These are phyloP conservation scores for Geotrichum bryndzae DNA, from an alignment of 1,139 yeast genomes.

Conservation along the genomic window DNA sequence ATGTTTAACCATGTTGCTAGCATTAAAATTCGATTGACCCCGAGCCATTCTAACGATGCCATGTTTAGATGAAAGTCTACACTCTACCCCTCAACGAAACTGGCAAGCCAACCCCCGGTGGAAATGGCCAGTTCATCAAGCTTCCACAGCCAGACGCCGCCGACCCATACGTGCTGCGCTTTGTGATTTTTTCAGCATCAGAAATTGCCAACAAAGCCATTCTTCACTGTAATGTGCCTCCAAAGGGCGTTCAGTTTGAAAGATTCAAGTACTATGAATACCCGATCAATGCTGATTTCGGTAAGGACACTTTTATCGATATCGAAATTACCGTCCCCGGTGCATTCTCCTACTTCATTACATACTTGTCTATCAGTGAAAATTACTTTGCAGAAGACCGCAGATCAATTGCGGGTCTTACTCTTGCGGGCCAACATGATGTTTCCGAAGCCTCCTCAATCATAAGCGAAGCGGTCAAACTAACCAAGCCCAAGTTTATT, in stretches of 20 bases:
- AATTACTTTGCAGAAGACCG: constrained; percentile 18
- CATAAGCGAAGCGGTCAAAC: neutral
- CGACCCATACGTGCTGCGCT: constrained; percentile 46
- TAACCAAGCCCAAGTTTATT: neutral
- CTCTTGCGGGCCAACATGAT: neutral
- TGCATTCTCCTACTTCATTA: constrained; percentile 51
- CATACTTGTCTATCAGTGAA: constrained; percentile 27
- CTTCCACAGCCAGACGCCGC: constrained; percentile 46
- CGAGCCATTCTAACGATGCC: neutral
- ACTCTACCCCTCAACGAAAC: constrained; percentile 29
- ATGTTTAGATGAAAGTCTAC: constrained; percentile 19
- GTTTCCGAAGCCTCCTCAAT: neutral
- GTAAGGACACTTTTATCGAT: constrained; percentile 50
- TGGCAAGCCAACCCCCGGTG: constrained; percentile 33
- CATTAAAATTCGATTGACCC: neutral
- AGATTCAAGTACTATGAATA: constrained; percentile 51
- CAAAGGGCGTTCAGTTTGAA: constrained; percentile 42
- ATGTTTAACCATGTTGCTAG: neutral
- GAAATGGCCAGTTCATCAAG: constrained; percentile 48
- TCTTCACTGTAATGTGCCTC: constrained; percentile 70
- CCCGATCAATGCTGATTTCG: constrained; percentile 41
- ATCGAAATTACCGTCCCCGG: constrained; percentile 71
- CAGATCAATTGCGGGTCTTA: neutral
- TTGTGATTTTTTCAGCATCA: constrained; percentile 73
- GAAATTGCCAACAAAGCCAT: constrained; percentile 63